Evolutionary conservation across 1,139 yeast species (phyloP).

Genomic region (Scheffersomyces parashehatae): DNA sequence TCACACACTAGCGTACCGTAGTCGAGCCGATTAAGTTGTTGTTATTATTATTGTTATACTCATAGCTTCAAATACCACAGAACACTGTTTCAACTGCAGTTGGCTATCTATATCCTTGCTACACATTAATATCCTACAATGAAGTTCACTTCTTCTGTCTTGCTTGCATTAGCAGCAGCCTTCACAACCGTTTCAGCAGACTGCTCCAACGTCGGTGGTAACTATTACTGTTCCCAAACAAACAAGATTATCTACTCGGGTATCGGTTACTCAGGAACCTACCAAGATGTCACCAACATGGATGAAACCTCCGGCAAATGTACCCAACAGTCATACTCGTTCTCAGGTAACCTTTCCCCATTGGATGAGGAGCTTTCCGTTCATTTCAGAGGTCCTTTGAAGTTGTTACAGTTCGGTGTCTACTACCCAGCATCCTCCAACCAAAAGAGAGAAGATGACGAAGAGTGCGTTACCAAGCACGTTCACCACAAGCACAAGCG

Average conservation of each 20-base stretch:
- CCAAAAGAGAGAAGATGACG: slow-evolving; percentile 32
- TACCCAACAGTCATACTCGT: slow-evolving; percentile 49
- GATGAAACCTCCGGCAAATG: slow-evolving; percentile 52
- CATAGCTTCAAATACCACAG: too few relatives aligned
- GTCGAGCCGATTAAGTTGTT: too few relatives aligned
- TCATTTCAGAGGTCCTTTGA: slow-evolving; percentile 78
- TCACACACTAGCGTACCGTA: too few relatives aligned
- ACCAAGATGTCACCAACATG: slow-evolving; percentile 57
- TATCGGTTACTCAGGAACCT: slow-evolving; percentile 69
- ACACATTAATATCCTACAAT: slow-evolving; percentile 8
- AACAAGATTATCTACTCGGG: slow-evolving; percentile 66
- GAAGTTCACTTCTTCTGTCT: slow-evolving; percentile 22
- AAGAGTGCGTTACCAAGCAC: slow-evolving; percentile 43
- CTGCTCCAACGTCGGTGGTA: slow-evolving; percentile 59
- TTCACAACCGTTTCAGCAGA: slow-evolving; percentile 33
- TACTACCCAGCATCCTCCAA: slow-evolving; percentile 49
- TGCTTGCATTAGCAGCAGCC: slow-evolving; percentile 29
- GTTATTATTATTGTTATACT: too few relatives aligned
- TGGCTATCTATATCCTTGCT: background rate
- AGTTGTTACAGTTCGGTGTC: slow-evolving; percentile 62
- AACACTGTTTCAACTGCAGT: too few relatives aligned
- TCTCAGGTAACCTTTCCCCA: slow-evolving; percentile 68
- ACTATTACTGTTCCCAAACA: slow-evolving; percentile 78
- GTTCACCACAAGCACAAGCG: slow-evolving; percentile 65
- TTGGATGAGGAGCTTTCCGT: slow-evolving; percentile 71